Conservation (phyloP, 441 rosid species). For the Mallotus repandus region DNA sequence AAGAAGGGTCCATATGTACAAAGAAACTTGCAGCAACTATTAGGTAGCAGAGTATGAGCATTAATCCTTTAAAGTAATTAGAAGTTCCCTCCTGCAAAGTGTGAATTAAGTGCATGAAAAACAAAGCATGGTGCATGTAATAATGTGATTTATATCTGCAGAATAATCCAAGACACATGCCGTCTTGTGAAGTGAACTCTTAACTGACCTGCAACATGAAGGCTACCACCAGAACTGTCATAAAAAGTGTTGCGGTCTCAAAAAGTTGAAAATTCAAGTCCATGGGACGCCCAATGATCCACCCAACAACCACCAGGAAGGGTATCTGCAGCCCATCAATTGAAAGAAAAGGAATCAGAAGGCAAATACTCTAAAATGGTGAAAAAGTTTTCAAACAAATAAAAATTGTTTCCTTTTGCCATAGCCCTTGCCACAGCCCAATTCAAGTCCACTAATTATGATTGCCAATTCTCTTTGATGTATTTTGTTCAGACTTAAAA, state of each 20-base stretch:
- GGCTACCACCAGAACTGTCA: slow-evolving; percentile 83
- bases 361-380: too few species aligned
- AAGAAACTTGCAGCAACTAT: slow-evolving; percentile 96
- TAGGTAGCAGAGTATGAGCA: slow-evolving; percentile 89
- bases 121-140: not conserved
- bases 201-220: slow-evolving; percentile 72
- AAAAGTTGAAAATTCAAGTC: slow-evolving; percentile 89
- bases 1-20: slow-evolving; percentile 66
- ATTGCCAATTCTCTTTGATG: not conserved
- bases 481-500: not conserved
- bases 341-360: not conserved
- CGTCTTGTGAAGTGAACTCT: not conserved
- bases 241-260: slow-evolving; percentile 85
- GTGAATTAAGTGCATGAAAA: slow-evolving; percentile 5
- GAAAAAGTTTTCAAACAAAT: too few species aligned
- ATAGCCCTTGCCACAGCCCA: not conserved
- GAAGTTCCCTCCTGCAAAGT: slow-evolving; percentile 85
- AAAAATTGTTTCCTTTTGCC: not conserved
- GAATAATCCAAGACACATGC: not conserved
- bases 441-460: not conserved
- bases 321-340: slow-evolving; percentile 57
- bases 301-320: slow-evolving; percentile 78
- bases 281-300: slow-evolving; percentile 79
- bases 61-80: slow-evolving; percentile 87
- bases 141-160: too few species aligned